Percentiles rank a stretch among this genome's conserved stretches.
Evolutionary conservation across 2,329 filamentous ascomycete species (phyloP).

Genomic region (Cladosporium halotolerans): DNA sequence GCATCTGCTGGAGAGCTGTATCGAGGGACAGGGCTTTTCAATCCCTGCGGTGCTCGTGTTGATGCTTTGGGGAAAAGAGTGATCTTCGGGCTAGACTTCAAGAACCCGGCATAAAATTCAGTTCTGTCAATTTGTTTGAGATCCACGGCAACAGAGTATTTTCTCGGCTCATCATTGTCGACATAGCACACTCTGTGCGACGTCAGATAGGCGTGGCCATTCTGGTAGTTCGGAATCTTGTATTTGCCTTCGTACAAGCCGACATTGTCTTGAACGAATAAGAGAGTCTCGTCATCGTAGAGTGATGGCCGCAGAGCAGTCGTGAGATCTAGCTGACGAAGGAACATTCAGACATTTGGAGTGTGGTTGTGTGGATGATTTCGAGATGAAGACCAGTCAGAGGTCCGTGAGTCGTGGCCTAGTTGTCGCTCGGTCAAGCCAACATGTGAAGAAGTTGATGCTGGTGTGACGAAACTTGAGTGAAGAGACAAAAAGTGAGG

Average conservation of each 20-base stretch:
- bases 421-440: too few relatives aligned
- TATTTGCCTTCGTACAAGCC: conserved; percentile 97
- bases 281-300: conserved; percentile 83
- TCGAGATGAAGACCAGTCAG: background rate
- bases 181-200: conserved; percentile 95
- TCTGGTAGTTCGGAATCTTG: conserved; percentile 89
- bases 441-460: too few relatives aligned
- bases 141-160: conserved; percentile 76
- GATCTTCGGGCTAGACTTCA: conserved; percentile 92
- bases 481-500: too few relatives aligned
- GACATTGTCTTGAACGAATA: conserved; percentile 96
- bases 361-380: background rate
- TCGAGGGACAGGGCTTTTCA: conserved; percentile 45
- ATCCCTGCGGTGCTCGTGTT: conserved; percentile 48
- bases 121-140: conserved; percentile 85
- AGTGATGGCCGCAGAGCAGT: conserved; percentile 91
- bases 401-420: background rate
- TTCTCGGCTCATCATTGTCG: conserved; percentile 77
- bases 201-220: conserved; percentile 93
- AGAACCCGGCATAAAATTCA: conserved; percentile 87
- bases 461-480: too few relatives aligned
- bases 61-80: conserved; percentile 76
- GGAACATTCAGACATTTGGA: conserved; percentile 64
- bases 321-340: conserved; percentile 91
- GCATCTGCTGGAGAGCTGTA: conserved; percentile 37